Percentiles rank a stretch among this genome's conserved stretches.
These are phyloP conservation scores for Rhizoclosmatium globosum DNA, from an alignment of 192 early-diverging fungal species.

Conservation along the genomic window DNA sequence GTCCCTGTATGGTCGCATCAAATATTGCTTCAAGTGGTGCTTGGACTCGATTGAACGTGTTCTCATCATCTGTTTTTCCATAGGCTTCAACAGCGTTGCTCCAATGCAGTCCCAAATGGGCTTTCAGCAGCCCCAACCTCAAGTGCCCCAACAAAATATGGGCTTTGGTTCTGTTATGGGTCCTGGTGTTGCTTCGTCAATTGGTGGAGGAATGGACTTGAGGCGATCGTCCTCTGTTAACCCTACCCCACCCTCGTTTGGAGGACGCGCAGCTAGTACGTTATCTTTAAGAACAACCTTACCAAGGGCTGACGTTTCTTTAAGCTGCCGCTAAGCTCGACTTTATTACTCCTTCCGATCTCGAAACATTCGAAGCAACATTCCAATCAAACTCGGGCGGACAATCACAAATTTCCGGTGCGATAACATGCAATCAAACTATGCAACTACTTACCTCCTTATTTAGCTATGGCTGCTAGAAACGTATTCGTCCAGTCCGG, in stretches of 20 bases:
- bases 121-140: not conserved
- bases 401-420: constrained; percentile 29
- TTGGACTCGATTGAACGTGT: not conserved
- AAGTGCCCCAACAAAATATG: constrained; percentile 28
- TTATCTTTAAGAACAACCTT: not conserved
- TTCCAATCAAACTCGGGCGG: constrained; percentile 25
- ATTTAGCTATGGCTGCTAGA: constrained; percentile 27
- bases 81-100: not conserved
- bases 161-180: not conserved
- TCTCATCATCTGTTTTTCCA: not conserved
- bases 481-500: constrained; percentile 45
- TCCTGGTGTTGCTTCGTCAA: not conserved
- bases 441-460: not conserved
- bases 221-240: constrained; percentile 17
- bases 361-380: constrained; percentile 41
- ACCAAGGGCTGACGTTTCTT: not conserved
- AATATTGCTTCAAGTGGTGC: not conserved
- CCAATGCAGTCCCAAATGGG: not conserved
- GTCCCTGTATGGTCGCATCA: no score
- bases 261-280: not conserved
- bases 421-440: no score
- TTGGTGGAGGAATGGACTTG: constrained; percentile 41
- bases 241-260: not conserved
- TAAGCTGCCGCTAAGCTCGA: constrained; percentile 36
- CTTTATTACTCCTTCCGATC: constrained; percentile 49